Base-by-base conservation (phyloP, 345 rosid species). In the Ceriops zippeliana region DNA sequence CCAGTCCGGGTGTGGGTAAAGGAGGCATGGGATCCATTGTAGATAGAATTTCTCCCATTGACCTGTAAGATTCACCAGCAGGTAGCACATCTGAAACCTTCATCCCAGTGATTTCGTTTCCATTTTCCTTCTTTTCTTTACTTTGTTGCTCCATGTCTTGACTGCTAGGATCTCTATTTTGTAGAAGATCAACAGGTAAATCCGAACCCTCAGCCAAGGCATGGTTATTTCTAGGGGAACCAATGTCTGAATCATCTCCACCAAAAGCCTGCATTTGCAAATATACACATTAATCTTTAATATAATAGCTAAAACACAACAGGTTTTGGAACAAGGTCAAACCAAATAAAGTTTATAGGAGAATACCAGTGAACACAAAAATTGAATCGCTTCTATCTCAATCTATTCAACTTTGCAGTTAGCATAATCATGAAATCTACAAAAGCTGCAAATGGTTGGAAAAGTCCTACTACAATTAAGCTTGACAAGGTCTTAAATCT, bases 231-330 rank as follows among this genome's bases (percentile, higher is more conserved):
- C 79, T 81, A 2, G 97, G 86, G 66, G 90, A 87, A 71, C 81
- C 93, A 78, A 54, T 78, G 80, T 89, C 99, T 37, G 89, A 91
- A 75, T 89, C 96, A 81, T 91, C 95, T 58, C 86, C 89, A 53
- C 90, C 95, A 81, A 91, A 83, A 42, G 91, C 92, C 99, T 95
- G 80, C 77, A 82, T 49, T 61, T 64, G 62, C 59, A 63, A 61
- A 31, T 24, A 31, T 27, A 66, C 24, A 47, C 22, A 26, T 49
- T 46, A 63, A 46, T 52, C 68, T 42, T 13, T 42, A 42, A 42
- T 13, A 26, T 46, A 35, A 66, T 61, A 54, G 20, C 46, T 59
- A 34, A 71, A 52, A 63, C 31, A 54, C 5, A 35, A 32, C 7
- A 65, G 58, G 30, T 20, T n/a, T 53, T 22, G 65, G 60, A 65